phyloP scores from a whole-genome alignment of 1,139 yeast genomes.

The Taiozyma sp. region DNA sequence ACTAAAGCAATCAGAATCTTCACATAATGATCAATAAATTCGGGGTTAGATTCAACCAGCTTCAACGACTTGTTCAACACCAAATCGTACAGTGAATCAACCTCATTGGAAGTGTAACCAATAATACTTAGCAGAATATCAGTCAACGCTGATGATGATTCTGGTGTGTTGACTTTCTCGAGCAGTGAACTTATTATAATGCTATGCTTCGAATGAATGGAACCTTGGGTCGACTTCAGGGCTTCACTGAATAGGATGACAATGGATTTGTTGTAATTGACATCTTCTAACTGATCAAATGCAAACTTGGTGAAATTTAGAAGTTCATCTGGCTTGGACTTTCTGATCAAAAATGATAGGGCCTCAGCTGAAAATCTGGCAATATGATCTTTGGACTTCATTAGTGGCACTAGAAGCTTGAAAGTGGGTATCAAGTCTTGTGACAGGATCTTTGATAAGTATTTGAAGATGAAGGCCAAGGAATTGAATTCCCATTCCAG shows the following conservation, averaged over 20 bases:
- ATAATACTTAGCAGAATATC: conserved; percentile 60
- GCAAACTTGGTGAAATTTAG: conserved; percentile 44
- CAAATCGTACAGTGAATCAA: conserved; percentile 40
- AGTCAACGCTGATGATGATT: conserved; percentile 42
- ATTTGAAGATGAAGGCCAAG: conserved; percentile 86
- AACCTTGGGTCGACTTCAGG: conserved; percentile 63
- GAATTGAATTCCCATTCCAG: conserved; percentile 85
- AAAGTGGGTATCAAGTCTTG: conserved; percentile 68
- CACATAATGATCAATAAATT: conserved; percentile 11
- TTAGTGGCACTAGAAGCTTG: conserved; percentile 57
- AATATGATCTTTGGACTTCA: conserved; percentile 60
- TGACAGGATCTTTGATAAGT: conserved; percentile 60
- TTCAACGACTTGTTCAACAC: conserved; percentile 29
- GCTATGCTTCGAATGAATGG: conserved; percentile 69
- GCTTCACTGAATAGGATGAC: conserved; percentile 68
- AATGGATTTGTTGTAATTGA: conserved; percentile 50
- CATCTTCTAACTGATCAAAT: conserved; percentile 41
- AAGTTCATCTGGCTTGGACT: conserved; percentile 50
- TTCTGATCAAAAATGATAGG: conserved; percentile 75
- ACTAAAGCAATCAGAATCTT: conserved; percentile 39
- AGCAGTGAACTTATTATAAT: conserved; percentile 44
- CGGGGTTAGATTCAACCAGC: conserved; percentile 12
- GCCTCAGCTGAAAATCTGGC: conserved; percentile 90
- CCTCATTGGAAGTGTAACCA: conserved; percentile 55
- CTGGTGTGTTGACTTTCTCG: conserved; percentile 30